Base-by-base conservation (phyloP, 306 rosid genomes). In the Malus sylvestris region DNA sequence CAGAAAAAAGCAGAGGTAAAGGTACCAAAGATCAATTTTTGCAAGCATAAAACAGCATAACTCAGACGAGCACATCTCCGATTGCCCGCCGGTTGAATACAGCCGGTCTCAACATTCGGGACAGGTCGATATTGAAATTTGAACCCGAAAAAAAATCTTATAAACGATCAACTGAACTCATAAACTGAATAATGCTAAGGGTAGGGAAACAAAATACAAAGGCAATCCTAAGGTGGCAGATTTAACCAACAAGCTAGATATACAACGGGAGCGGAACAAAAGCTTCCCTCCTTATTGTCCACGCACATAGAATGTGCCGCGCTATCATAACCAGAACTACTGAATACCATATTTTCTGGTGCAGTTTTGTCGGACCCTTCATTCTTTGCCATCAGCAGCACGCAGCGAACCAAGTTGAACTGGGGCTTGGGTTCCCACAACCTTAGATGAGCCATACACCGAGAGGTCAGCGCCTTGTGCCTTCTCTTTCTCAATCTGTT, bases 401-500 rank as follows among this genome's bases (percentile, higher is more conserved):
- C 93, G 97, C 19, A 95, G 93, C 2, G 99, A 90, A 71, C 99
- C 99, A 12, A 95, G 96, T 77, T 90, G 97, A 83, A 95, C 97
- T 0, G 99, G 99, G 52, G 97, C 99, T 83, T 92, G 97, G 75
- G 99, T 95, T 73, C 90, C 89, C 18, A 95, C 99, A 67, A 95
- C 99, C 86, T 95, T 92, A 33, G 99, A 95, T 58, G 99, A 88
- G 73, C 99, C 97, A 40, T 95, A 90, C 52, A 58, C 63, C 2
- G 99, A 40, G 25, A 89, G 27, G 80, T 95, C 99, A 70, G 86
- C 42, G 52, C 99, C 99, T 72, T 71, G 68, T 16, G 85, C 76
- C 85, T 90, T 92, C 90, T 95, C 99, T 83, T 95, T 95, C 91
- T 95, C 97, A 78, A 95, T 92, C 86, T 95, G 96, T 76, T 95